phyloP scores from a whole-genome alignment of 306 rosid genomes.

The Inga oerstediana region DNA sequence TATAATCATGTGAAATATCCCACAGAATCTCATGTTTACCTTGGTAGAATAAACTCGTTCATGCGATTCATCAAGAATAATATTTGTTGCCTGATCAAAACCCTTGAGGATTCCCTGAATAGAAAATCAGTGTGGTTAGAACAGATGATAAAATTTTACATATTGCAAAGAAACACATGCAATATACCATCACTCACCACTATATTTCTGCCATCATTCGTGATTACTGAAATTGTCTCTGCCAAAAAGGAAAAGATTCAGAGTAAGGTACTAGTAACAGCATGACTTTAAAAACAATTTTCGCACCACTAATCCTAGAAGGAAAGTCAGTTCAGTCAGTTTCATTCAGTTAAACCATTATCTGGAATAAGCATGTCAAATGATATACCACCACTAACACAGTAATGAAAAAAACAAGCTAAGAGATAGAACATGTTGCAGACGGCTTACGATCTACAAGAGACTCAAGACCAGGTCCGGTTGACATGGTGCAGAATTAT shows the following conservation, averaged over 20 bases:
- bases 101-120: slow-evolving; percentile 88
- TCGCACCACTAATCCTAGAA: not conserved
- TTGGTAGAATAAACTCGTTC: slow-evolving; percentile 96
- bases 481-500: slow-evolving; percentile 37
- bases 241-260: slow-evolving; percentile 21
- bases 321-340: not conserved
- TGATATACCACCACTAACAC: not conserved
- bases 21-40: slow-evolving; percentile 47
- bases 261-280: not conserved
- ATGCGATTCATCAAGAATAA: slow-evolving; percentile 96
- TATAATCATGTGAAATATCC: slow-evolving; percentile 4
- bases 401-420: not conserved
- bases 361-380: not conserved
- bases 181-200: slow-evolving; percentile 59
- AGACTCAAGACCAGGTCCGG: slow-evolving; percentile 59
- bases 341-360: slow-evolving; percentile 3
- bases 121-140: slow-evolving; percentile 4
- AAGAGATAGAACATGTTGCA: not conserved
- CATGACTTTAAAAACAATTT: not conserved
- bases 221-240: slow-evolving; percentile 90
- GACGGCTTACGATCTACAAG: slow-evolving; percentile 56
- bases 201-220: slow-evolving; percentile 92
- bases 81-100: slow-evolving; percentile 97
- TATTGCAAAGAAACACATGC: not conserved
- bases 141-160: not conserved